Conservation (phyloP, 495 filamentous ascomycete genomes). For the Aspergillus coremiiformis region DNA sequence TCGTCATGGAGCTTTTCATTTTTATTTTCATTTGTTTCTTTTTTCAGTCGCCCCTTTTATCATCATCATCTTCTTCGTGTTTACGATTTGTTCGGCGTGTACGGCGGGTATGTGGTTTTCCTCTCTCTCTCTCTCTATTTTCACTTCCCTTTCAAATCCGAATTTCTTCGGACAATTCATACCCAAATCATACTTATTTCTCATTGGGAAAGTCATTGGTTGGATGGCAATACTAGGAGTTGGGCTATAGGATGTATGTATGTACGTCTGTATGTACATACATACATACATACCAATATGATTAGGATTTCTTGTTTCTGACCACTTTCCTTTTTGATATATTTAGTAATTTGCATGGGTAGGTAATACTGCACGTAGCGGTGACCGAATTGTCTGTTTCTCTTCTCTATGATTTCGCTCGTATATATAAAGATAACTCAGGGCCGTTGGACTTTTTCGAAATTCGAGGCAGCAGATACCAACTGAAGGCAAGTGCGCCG, state of each 20-base stretch:
- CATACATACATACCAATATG: no score
- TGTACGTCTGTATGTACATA: no score
- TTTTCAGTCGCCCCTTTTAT: neutral
- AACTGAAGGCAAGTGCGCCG: neutral
- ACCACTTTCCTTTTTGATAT: neutral
- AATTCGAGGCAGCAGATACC: neutral
- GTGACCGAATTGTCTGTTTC: neutral
- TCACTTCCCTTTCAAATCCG: neutral
- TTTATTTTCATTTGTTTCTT: neutral
- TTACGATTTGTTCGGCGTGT: neutral
- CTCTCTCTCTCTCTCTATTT: neutral
- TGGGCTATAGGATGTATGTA: neutral
- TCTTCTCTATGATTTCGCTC: neutral
- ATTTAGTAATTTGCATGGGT: neutral
- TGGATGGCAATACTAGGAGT: neutral
- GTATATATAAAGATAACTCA: neutral
- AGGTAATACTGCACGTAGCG: neutral
- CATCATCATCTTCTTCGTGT: neutral
- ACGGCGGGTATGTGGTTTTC: neutral
- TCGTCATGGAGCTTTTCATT: slow-evolving; percentile 2
- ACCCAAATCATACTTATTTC: neutral
- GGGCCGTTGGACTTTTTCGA: neutral
- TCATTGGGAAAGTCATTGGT: neutral
- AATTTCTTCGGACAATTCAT: neutral
- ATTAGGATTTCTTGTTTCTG: neutral